These are phyloP conservation scores for Neocatenulostroma microsporum DNA, from an alignment of 2,329 filamentous ascomycete genomes.

Conservation along the genomic window DNA sequence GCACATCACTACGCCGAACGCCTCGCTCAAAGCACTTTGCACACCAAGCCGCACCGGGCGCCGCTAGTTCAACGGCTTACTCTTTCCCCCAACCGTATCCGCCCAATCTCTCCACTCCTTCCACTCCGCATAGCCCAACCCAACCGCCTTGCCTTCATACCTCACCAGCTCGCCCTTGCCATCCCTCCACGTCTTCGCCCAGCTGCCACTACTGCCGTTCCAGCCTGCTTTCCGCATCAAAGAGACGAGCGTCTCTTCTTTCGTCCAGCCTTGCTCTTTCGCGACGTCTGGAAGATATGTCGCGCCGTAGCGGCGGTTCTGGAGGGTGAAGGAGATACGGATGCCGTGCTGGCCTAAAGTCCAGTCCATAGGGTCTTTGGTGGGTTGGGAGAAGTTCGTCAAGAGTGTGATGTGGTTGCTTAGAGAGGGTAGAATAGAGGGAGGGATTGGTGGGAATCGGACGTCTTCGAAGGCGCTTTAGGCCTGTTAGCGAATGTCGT, in stretches of 20 bases:
- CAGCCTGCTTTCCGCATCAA: constrained; percentile 94
- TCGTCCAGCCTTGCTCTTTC: constrained; percentile 86
- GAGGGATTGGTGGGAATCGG: constrained; percentile 55
- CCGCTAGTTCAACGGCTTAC: constrained; percentile 2
- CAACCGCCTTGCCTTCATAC: constrained; percentile 79
- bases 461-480: constrained; percentile 55
- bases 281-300: constrained; percentile 93
- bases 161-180: constrained; percentile 66
- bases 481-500: constrained; percentile 13
- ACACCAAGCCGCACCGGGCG: no score
- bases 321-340: constrained; percentile 73
- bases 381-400: constrained; percentile 58
- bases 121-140: constrained; percentile 64
- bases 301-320: constrained; percentile 65
- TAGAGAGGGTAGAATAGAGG: constrained; percentile 58
- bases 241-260: constrained; percentile 83
- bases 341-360: constrained; percentile 77
- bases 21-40: no score
- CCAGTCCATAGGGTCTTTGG: constrained; percentile 70
- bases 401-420: constrained; percentile 64
- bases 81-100: constrained; percentile 19
- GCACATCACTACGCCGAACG: background rate
- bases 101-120: constrained; percentile 73
- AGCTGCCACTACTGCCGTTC: constrained; percentile 48
- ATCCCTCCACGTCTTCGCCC: constrained; percentile 60